These are phyloP conservation scores for Irineochytrium annulatum DNA, from an alignment of 192 early-diverging fungal species.

Conservation along the genomic window DNA sequence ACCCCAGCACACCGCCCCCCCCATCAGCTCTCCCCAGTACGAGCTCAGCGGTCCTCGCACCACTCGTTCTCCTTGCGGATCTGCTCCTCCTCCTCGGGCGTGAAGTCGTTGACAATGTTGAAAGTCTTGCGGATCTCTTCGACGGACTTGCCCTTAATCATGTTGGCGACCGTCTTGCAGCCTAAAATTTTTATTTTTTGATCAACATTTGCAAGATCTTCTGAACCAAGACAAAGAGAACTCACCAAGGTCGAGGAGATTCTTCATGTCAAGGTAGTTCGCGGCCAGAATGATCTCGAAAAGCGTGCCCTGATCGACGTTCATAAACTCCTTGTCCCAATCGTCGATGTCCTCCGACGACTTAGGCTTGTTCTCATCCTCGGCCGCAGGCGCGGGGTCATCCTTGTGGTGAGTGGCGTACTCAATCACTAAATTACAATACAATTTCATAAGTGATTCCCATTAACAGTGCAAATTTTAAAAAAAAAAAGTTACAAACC, in stretches of 20 bases:
- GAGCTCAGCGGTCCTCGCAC: conserved; percentile 44
- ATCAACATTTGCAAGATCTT: not conserved
- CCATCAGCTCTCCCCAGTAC: not conserved
- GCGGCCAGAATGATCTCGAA: conserved; percentile 84
- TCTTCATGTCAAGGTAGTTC: conserved; percentile 64
- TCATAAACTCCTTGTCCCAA: conserved; percentile 86
- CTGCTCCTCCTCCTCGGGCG: conserved; percentile 90
- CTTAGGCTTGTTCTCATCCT: conserved; percentile 61
- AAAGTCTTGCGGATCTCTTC: conserved; percentile 86
- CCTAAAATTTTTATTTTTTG: conserved; percentile 19
- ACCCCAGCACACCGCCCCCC: not conserved
- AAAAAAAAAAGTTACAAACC: conserved; percentile 24
- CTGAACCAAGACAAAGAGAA: conserved; percentile 11
- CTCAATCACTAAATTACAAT: conserved; percentile 60
- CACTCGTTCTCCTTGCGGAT: conserved; percentile 52
- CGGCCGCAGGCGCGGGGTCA: conserved; percentile 48
- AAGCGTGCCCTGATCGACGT: conserved; percentile 89
- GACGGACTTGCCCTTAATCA: conserved; percentile 85
- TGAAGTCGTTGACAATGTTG: conserved; percentile 96
- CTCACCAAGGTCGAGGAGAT: conserved; percentile 52
- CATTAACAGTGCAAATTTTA: not conserved
- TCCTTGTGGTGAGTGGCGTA: conserved; percentile 85
- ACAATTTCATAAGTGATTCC: not conserved
- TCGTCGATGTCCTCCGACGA: conserved; percentile 78
- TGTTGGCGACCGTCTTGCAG: conserved; percentile 86